phyloP scores from a whole-genome alignment of 2,329 filamentous ascomycete genomes.

The Fragosphaeria purpurea region DNA sequence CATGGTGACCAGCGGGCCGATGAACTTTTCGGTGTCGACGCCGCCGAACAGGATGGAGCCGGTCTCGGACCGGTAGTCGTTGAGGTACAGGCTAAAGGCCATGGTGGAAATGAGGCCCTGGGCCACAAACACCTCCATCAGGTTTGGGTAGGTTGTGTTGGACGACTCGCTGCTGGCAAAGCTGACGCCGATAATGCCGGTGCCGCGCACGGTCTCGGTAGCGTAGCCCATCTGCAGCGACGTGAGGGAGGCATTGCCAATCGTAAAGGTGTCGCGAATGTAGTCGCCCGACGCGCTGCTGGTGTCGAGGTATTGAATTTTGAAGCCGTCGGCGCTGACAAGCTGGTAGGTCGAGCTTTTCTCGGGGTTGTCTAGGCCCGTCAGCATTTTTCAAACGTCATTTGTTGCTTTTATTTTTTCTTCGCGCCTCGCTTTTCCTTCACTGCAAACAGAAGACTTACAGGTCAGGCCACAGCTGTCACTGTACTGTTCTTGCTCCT shows the following conservation, averaged over 20 bases:
- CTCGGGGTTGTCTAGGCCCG: constrained; percentile 26
- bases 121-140: constrained; percentile 54
- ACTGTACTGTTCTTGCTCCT: constrained; percentile 25
- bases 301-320: constrained; percentile 52
- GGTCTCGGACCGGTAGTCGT: constrained; percentile 42
- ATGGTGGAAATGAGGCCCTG: constrained; percentile 52
- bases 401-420: too few species aligned
- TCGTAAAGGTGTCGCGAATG: constrained; percentile 44
- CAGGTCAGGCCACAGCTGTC: constrained; percentile 30
- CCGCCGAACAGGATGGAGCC: constrained; percentile 61
- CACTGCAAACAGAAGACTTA: constrained; percentile 17
- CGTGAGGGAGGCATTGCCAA: constrained; percentile 38
- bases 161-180: constrained; percentile 42
- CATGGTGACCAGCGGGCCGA: constrained; percentile 43
- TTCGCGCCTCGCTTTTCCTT: not conserved
- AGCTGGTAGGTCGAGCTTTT: constrained; percentile 39
- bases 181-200: constrained; percentile 50
- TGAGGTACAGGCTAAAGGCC: constrained; percentile 60
- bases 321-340: constrained; percentile 35
- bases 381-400: not conserved
- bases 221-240: constrained; percentile 48
- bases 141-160: constrained; percentile 37
- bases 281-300: constrained; percentile 46
- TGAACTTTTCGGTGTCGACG: constrained; percentile 57
- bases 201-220: constrained; percentile 34